These are phyloP conservation scores for Coniochaeta prunicola DNA, from an alignment of 2,329 filamentous ascomycete genomes.

Conservation along the genomic window DNA sequence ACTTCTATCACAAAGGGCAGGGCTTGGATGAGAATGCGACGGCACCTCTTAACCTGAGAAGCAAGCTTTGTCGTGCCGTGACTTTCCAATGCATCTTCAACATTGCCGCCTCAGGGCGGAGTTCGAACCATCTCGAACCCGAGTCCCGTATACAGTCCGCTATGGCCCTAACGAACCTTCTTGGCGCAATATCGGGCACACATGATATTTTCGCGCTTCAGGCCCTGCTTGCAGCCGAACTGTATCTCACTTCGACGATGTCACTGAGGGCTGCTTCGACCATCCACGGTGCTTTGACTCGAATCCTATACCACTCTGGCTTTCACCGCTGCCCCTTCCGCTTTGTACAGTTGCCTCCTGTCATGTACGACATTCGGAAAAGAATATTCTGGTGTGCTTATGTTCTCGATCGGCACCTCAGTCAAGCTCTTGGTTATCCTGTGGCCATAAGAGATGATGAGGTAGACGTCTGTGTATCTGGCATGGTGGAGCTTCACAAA, in stretches of 20 bases:
- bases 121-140: constrained; percentile 22
- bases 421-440: constrained; percentile 3
- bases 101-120: constrained; percentile 29
- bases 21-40: background rate
- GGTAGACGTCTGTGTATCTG: background rate
- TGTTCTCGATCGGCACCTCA: constrained; percentile 21
- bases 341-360: constrained; percentile 32
- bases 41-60: constrained; percentile 9
- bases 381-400: constrained; percentile 33
- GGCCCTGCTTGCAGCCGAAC: constrained; percentile 37
- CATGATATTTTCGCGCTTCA: constrained; percentile 38
- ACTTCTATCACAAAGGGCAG: constrained; percentile 22
- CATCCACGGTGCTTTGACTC: constrained; percentile 36
- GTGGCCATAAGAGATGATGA: background rate
- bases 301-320: constrained; percentile 40
- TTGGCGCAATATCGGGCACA: constrained; percentile 29
- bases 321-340: constrained; percentile 44
- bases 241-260: constrained; percentile 40
- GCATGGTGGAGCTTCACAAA: constrained; percentile 13
- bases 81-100: constrained; percentile 45
- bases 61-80: constrained; percentile 23
- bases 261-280: constrained; percentile 40
- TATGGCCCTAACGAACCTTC: constrained; percentile 26
- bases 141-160: constrained; percentile 28
- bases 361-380: constrained; percentile 25